These are phyloP conservation scores for Plasmodium inui DNA, from an alignment of 169 alveolate species.

Conservation along the genomic window DNA sequence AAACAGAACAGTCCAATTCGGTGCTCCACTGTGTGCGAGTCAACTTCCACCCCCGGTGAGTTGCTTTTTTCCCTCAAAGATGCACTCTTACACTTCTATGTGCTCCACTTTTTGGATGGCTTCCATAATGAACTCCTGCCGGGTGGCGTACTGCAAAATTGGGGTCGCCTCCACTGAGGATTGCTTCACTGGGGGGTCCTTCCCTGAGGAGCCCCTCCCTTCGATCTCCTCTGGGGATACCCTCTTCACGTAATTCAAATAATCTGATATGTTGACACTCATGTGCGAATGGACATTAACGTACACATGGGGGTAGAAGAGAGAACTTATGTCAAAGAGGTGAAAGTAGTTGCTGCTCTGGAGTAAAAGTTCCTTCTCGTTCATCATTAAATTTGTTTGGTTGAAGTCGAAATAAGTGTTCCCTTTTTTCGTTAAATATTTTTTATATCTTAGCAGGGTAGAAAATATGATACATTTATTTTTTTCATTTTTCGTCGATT, in stretches of 20 bases:
- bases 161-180: neutral
- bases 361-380: slow-evolving; percentile 62
- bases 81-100: slow-evolving; percentile 54
- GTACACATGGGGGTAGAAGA: slow-evolving; percentile 55
- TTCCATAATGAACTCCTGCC: slow-evolving; percentile 50
- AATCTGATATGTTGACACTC: slow-evolving; percentile 47
- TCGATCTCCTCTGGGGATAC: neutral
- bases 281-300: slow-evolving; percentile 65
- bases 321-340: slow-evolving; percentile 32
- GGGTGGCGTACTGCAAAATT: neutral
- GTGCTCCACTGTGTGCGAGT: neutral
- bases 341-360: slow-evolving; percentile 65
- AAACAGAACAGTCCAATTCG: neutral
- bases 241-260: slow-evolving; percentile 27
- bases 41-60: neutral
- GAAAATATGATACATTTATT: slow-evolving; percentile 36
- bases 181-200: neutral
- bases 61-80: neutral
- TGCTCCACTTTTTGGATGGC: slow-evolving; percentile 48
- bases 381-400: slow-evolving; percentile 34
- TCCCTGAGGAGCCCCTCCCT: neutral
- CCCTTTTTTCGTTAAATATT: slow-evolving; percentile 62
- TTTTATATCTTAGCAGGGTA: slow-evolving; percentile 59
- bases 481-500: slow-evolving; percentile 17
- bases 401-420: slow-evolving; percentile 61